Base-by-base conservation (phyloP, 345 rosid genomes). In the Gynandropsis gynandra region DNA sequence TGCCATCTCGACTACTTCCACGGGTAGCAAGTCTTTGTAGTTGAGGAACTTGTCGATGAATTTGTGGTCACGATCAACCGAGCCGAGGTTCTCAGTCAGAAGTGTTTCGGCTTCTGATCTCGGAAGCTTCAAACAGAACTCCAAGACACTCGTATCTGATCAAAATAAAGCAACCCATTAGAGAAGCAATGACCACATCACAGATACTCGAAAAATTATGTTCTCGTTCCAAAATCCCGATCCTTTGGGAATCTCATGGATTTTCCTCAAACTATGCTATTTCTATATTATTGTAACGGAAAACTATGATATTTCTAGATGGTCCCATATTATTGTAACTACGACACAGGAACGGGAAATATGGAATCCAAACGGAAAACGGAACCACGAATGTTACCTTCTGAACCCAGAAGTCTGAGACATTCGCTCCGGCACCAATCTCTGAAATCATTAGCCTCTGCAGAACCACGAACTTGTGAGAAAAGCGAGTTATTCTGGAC, bases 361-460 rank as follows among this genome's bases (percentile, higher is more conserved):
- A 7, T 33, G 7, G 19, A 10, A 40, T 21, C 42, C 13, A 9
- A 50, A 13, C 18, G 47, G 7, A 32, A 16, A 43, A 16, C 46
- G 54, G 47, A 19, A 18, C 29, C 29, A n/a, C n/a, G n/a, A n/a
- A n/a, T 33, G 18, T 48, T 77, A 87, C 98, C 98, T 77, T 70
- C 81, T 21, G 84, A 69, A 54, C 98, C 98, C 16, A 85, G 62
- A 56, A 92, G 94, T 77, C 97, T 82, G 43, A 53, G 72, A 63
- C 97, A 82, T 72, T 92, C 97, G 40, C 68, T 72, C 66, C 81
- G 77, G 52, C 98, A 92, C 98, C 98, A 92, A 71, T 85, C 88
- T 66, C 80, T 78, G 78, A 92, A 92, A 68, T 72, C 93, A 80
- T 67, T 78, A 31, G 97, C 94, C 80, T 87, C 98, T 92, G 97